These are phyloP conservation scores for Orbilia blumenaviensis DNA, from an alignment of 2,329 filamentous ascomycete species.

Conservation along the genomic window DNA sequence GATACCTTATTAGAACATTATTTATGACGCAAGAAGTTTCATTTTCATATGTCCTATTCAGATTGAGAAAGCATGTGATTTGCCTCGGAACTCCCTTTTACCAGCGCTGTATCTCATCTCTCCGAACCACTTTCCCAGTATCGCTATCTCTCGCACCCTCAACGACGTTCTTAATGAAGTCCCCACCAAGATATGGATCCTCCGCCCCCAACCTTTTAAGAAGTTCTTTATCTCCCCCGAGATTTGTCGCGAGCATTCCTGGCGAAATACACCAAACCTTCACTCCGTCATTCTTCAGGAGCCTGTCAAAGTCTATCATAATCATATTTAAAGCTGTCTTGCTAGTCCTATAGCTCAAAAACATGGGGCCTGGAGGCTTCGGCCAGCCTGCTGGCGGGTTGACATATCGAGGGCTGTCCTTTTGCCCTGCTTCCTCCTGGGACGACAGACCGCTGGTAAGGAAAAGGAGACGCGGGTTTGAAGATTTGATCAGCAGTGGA, in stretches of 20 bases:
- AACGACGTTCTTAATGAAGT: conserved; percentile 62
- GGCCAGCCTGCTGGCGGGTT: conserved; percentile 61
- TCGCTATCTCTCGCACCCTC: conserved; percentile 63
- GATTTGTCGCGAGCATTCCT: conserved; percentile 64
- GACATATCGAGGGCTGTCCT: conserved; percentile 27
- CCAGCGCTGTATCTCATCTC: conserved; percentile 59
- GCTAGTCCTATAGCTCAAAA: conserved; percentile 60
- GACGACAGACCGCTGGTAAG: conserved; percentile 63
- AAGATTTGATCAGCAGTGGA: conserved; percentile 64
- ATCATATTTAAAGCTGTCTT: conserved; percentile 66
- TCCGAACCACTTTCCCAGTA: conserved; percentile 60
- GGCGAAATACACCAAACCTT: conserved; percentile 66
- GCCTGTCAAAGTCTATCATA: conserved; percentile 63
- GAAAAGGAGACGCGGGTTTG: conserved; percentile 65
- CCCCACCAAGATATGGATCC: conserved; percentile 61
- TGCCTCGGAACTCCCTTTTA: conserved; percentile 39
- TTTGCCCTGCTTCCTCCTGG: conserved; percentile 58
- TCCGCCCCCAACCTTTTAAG: conserved; percentile 58
- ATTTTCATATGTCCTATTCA: neutral
- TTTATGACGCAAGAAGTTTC: neutral
- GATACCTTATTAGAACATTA: conserved; percentile 12
- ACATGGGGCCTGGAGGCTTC: conserved; percentile 58
- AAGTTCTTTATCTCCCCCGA: conserved; percentile 59
- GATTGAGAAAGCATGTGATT: neutral
- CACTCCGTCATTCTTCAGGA: conserved; percentile 65